Evolutionary conservation across 495 filamentous ascomycete genomes (phyloP), one percentile per base, ranked within the genome.

Genomic region (Pyrenula aspistea): DNA sequence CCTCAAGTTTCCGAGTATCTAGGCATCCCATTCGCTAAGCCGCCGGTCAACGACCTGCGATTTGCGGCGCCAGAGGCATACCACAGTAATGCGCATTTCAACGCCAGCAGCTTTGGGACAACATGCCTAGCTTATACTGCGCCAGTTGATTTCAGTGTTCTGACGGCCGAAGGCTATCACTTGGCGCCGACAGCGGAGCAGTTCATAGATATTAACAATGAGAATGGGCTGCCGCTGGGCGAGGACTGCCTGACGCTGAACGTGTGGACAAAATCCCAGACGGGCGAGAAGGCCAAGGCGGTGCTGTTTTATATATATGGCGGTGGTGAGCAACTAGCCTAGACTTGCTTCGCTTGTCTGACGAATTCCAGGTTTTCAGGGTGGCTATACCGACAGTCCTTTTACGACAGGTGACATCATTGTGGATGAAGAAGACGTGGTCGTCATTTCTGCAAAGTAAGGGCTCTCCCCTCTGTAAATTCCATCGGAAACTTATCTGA

Each of bases 201-300:
- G 31, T 42, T 42, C 31, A 42, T 15, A 42, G 15, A 42, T 42
- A 42, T 42, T 42, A 42, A 42, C 31, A 42, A 15, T 15, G 31
- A 42, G 31, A 42, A 42, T 62, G 49, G 52, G 51, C 36, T 25
- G 23, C 22, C 53, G 24, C 54, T 62, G 31, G 31, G 65, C 2
- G 81, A 84, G 56, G 75, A 81, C 60, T 82, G 80, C 55, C 66
- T 83, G 19, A 70, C 69, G 36, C 60, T 82, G n/a, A 73, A 73
- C n/a, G 64, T 83, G 22, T 81, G 76, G 75, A 68, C 73, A 1
- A 77, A 77, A 0, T 56, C 61, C 25, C 68, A 65, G 24, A 56
- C 62, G 22, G 60, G 64, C 21, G 53, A 53, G 12, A 51, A 53
- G 19, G 25, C 22, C 2, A 62, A 60, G 53, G 64, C 77, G 1